phyloP scores from a whole-genome alignment of 2,329 filamentous ascomycete genomes.

The Incumbomyces lentus region DNA sequence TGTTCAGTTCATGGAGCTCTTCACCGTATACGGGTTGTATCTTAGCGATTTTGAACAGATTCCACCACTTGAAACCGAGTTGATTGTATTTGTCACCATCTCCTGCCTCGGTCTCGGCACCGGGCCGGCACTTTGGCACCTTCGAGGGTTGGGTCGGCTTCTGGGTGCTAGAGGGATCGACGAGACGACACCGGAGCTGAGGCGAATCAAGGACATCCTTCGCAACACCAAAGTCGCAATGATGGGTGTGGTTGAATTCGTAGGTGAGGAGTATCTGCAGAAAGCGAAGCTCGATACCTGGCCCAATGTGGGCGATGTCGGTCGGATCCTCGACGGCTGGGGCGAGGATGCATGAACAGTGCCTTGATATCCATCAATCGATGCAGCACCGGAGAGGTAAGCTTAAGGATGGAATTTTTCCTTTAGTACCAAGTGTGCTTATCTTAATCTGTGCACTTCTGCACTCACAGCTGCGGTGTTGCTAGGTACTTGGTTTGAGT shows the following conservation, averaged over 20 bases:
- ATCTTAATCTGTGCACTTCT: background rate
- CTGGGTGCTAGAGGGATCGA: constrained; percentile 17
- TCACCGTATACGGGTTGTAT: constrained; percentile 56
- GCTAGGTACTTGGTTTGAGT: background rate
- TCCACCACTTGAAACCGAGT: constrained; percentile 34
- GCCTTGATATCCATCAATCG: background rate
- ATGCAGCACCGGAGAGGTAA: background rate
- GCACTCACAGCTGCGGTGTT: background rate
- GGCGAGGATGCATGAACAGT: constrained; percentile 13
- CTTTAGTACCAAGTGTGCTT: no score
- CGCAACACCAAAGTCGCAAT: constrained; percentile 15
- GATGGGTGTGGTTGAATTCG: constrained; percentile 15
- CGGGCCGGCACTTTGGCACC: constrained; percentile 36
- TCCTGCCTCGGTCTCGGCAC: constrained; percentile 34
- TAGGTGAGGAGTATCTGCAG: constrained; percentile 14
- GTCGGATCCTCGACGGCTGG: constrained; percentile 19
- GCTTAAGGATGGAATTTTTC: background rate
- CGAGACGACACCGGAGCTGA: constrained; percentile 10
- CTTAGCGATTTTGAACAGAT: constrained; percentile 33
- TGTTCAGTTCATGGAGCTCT: constrained; percentile 65
- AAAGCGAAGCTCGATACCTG: constrained; percentile 16
- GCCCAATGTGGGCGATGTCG: constrained; percentile 20
- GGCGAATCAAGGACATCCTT: constrained; percentile 16
- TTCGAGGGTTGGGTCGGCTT: constrained; percentile 33
- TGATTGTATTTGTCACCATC: constrained; percentile 35